Evolutionary conservation across 2,329 filamentous ascomycete species (phyloP), one percentile per base, ranked within the genome.

Genomic region (Eutypella sp.): DNA sequence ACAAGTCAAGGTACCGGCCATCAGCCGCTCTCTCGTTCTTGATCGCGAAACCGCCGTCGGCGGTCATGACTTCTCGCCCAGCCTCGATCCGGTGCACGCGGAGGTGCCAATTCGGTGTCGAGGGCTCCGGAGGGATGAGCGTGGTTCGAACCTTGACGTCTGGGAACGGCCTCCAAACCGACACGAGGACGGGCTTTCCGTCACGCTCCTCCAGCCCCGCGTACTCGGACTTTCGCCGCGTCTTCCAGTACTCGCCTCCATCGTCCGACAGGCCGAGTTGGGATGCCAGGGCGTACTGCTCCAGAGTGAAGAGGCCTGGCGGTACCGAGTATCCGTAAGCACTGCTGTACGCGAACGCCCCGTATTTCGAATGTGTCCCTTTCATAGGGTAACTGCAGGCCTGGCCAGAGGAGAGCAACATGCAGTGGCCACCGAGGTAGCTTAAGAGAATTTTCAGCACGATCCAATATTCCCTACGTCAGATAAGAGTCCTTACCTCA

Each of bases 331-430:
- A 91, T 18, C 76, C 85, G 62, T 87, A 91, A 0, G 84, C 79
- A 43, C 84, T 83, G 58, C 81, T 86, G 66, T 91, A 91, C 5
- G 85, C 85, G 60, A 91, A 90, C 48, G 81, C 78, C 40, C 87
- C 87, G 63, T 91, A 91, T 59, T 91, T 91, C 50, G 87, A 85
- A 62, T 91, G 86, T 0, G 86, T 88, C 44, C 84, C 86, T 65
- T 87, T 87, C 72, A 91, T 84, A 0, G 87, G 84, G 60, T 91
- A 91, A 63, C 86, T 84, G 65, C 87, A 91, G n/a, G 83, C 84
- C 62, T 92, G 87, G 1, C 87, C 87, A 0, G 83, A 87, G 4
- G 81, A 85, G 7, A 91, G 74, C 20, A 91, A 73, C 73, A 90
- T 87, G 39, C 82, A 84, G 62, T 91, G 87, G 0, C 82, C 84